Evolutionary conservation across 2,329 filamentous ascomycete species (phyloP).

Genomic region (Didymosphaeria variabile): DNA sequence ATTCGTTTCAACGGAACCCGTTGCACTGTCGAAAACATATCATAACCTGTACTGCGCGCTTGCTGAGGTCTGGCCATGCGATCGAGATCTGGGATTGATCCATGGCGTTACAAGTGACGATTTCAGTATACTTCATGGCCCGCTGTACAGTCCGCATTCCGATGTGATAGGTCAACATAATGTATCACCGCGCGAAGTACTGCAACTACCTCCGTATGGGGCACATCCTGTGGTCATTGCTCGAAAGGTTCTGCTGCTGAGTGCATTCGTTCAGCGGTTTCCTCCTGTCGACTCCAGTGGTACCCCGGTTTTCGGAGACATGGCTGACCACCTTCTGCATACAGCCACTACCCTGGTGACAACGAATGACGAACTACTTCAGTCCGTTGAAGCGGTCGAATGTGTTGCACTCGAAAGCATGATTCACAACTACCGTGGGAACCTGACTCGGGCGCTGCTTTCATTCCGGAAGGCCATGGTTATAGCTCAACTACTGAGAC

Average conservation of each 20-base stretch:
- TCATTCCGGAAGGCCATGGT: conserved; percentile 49
- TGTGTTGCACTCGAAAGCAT: conserved; percentile 53
- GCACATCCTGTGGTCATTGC: conserved; percentile 42
- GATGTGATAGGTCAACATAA: conserved; percentile 21
- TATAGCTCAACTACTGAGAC: conserved; percentile 51
- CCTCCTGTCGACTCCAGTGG: conserved; percentile 29
- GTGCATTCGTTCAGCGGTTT: conserved; percentile 35
- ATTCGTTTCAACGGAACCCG: no score
- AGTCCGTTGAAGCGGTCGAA: conserved; percentile 50
- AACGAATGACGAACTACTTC: conserved; percentile 49
- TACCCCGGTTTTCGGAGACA: conserved; percentile 21
- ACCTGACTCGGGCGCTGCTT: conserved; percentile 51
- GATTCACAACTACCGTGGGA: conserved; percentile 51
- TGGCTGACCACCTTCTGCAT: conserved; percentile 39
- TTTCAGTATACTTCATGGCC: conserved; percentile 11
- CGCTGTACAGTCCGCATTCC: conserved; percentile 27
- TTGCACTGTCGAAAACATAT: background rate
- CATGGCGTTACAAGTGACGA: conserved; percentile 39
- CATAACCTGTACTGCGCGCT: background rate
- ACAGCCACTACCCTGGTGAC: conserved; percentile 43
- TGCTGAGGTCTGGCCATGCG: background rate
- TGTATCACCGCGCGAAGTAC: conserved; percentile 40
- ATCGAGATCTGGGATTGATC: conserved; percentile 33
- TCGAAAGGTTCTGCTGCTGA: conserved; percentile 41
- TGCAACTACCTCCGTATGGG: conserved; percentile 30